These are phyloP conservation scores for Ustilago curta DNA, from an alignment of 1,284 basidiomycete genomes.

Conservation along the genomic window DNA sequence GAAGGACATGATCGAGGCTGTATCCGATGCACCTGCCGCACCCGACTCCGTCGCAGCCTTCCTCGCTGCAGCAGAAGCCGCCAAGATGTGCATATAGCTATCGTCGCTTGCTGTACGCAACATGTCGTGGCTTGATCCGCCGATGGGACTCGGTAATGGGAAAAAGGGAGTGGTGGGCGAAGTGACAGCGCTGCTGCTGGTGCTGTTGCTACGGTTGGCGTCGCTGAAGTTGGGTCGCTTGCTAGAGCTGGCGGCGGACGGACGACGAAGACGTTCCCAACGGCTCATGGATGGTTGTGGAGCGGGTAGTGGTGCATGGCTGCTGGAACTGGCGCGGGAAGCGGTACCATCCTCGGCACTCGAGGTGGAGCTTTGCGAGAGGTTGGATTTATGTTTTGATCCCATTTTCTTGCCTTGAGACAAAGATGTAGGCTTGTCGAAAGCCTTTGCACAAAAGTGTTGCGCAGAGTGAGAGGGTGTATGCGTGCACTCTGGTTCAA, in stretches of 20 bases:
- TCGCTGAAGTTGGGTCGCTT: constrained; percentile 45
- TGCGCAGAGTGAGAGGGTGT: constrained; percentile 8
- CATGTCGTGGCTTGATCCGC: constrained; percentile 28
- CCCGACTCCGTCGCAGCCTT: constrained; percentile 29
- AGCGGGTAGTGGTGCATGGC: constrained; percentile 10
- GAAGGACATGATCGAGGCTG: constrained; percentile 42
- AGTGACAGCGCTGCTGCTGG: constrained; percentile 27
- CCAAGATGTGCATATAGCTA: constrained; percentile 46
- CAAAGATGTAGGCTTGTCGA: constrained; percentile 1
- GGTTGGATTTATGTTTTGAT: constrained; percentile 36
- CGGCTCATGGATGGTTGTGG: constrained; percentile 30
- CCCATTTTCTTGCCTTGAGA: constrained; percentile 17
- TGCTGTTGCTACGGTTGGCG: constrained; percentile 31
- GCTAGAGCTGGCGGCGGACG: constrained; percentile 40
- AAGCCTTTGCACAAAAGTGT: constrained; percentile 6
- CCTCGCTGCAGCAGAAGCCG: constrained; percentile 36
- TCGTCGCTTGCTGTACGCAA: constrained; percentile 44
- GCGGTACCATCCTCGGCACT: constrained; percentile 40
- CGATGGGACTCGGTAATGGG: constrained; percentile 25
- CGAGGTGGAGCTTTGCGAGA: constrained; percentile 43
- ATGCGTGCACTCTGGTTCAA: constrained; percentile 17
- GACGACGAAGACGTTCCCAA: constrained; percentile 48
- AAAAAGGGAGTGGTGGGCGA: constrained; percentile 33
- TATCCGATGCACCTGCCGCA: constrained; percentile 17
- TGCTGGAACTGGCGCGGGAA: constrained; percentile 25